A percentile compares a stretch with the other conserved stretches of the same genome.
phyloP scores from a whole-genome alignment of 768 basidiomycete species.

The Tulasnella sp. region DNA sequence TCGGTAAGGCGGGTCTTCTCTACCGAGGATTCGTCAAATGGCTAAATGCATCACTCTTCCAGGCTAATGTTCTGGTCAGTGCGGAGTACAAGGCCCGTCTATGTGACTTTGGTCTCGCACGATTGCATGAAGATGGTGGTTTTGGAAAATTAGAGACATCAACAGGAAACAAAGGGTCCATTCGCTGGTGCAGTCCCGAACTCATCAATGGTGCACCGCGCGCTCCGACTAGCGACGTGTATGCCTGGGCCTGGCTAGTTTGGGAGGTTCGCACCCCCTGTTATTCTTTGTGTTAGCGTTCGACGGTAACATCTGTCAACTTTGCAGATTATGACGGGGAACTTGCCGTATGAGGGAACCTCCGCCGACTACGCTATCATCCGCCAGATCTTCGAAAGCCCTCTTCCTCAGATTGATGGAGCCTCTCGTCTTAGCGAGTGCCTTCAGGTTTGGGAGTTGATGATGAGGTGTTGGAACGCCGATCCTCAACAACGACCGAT shows the following conservation, averaged over 20 bases:
- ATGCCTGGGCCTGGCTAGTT: neutral
- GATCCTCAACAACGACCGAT: neutral
- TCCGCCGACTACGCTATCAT: neutral
- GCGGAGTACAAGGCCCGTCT: neutral
- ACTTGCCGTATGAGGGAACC: neutral
- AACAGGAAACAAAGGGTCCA: neutral
- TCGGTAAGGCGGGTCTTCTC: neutral
- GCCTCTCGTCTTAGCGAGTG: neutral
- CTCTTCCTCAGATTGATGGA: neutral
- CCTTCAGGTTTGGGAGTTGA: neutral
- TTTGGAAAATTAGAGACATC: neutral
- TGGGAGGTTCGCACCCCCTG: neutral
- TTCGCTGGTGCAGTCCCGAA: neutral
- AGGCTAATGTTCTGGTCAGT: neutral
- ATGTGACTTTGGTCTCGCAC: neutral
- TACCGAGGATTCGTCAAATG: neutral
- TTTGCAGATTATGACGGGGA: neutral
- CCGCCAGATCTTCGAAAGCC: neutral
- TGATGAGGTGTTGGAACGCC: neutral
- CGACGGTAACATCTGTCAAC: neutral
- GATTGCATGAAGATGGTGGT: neutral
- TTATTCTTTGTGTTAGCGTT: neutral
- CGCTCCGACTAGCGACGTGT: neutral
- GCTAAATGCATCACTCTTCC: neutral
- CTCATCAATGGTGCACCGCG: neutral